Conservation (phyloP, 1,284 basidiomycete species). For the Cryptococcus sp. region DNA sequence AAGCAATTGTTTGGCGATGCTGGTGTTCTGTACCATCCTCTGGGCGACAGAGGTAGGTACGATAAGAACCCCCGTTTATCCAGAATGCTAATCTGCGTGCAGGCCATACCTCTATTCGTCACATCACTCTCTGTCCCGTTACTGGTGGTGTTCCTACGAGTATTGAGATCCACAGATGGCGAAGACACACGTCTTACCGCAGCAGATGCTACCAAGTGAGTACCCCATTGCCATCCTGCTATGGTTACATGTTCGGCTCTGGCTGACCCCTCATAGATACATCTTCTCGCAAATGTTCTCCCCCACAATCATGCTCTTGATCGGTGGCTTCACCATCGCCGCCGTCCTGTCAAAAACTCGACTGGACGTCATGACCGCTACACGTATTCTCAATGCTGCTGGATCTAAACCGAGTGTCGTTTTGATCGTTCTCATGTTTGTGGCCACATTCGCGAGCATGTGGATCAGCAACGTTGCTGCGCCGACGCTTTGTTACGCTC, state of each 20-base stretch:
- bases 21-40: slow-evolving; percentile 87
- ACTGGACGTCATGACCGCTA: slow-evolving; percentile 91
- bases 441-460: slow-evolving; percentile 98
- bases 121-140: slow-evolving; percentile 89
- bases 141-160: slow-evolving; percentile 80
- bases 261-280: slow-evolving; percentile 43
- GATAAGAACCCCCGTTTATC: neutral
- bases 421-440: slow-evolving; percentile 90
- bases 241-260: slow-evolving; percentile 2
- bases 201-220: slow-evolving; percentile 77
- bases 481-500: slow-evolving; percentile 95
- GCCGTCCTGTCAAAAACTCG: slow-evolving; percentile 96
- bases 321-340: slow-evolving; percentile 97
- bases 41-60: slow-evolving; percentile 89
- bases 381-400: slow-evolving; percentile 85
- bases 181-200: slow-evolving; percentile 63
- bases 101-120: slow-evolving; percentile 93
- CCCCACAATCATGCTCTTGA: slow-evolving; percentile 85
- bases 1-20: slow-evolving; percentile 86
- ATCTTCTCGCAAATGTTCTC: slow-evolving; percentile 64
- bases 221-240: slow-evolving; percentile 16
- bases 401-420: slow-evolving; percentile 85
- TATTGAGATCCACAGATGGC: slow-evolving; percentile 69
- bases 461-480: slow-evolving; percentile 99
- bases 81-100: neutral